Percentiles rank a stretch among this genome's conserved stretches.
These are phyloP conservation scores for Begonia peltatifolia DNA, from an alignment of 306 rosid species.

Conservation along the genomic window DNA sequence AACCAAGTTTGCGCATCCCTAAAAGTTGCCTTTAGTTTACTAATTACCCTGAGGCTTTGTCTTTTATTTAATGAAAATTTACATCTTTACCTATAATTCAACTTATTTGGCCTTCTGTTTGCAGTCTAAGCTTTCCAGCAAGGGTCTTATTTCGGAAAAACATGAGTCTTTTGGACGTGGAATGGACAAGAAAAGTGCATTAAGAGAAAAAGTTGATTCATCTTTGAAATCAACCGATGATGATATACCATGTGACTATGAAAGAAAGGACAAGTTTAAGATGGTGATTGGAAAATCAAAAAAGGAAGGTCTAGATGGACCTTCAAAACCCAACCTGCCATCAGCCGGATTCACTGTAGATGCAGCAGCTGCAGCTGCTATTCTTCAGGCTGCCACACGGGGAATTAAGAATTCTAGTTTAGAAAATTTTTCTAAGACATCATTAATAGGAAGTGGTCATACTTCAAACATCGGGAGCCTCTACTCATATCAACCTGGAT, in stretches of 20 bases:
- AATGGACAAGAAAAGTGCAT: constrained; percentile 27
- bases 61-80: too few relatives aligned
- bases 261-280: constrained; percentile 61
- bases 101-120: neutral
- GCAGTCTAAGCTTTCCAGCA: constrained; percentile 41
- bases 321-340: constrained; percentile 28
- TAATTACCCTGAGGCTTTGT: too few relatives aligned
- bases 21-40: too few relatives aligned
- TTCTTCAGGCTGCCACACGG: constrained; percentile 76
- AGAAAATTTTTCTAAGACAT: constrained; percentile 28
- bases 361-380: constrained; percentile 58
- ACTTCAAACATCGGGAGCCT: constrained; percentile 37
- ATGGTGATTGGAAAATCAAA: constrained; percentile 48
- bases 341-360: constrained; percentile 29
- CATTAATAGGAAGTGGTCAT: constrained; percentile 23
- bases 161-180: constrained; percentile 10
- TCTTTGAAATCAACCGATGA: constrained; percentile 30
- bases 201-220: constrained; percentile 15
- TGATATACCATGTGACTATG: constrained; percentile 33
- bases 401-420: constrained; percentile 47
- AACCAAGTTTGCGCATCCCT: too few relatives aligned
- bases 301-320: constrained; percentile 45
- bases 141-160: constrained; percentile 25
- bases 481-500: constrained; percentile 24
- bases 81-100: too few relatives aligned